Percentiles rank a stretch among this genome's conserved stretches.
These are phyloP conservation scores for Xylariaceae sp. DNA, from an alignment of 2,329 filamentous ascomycete species.

Conservation along the genomic window DNA sequence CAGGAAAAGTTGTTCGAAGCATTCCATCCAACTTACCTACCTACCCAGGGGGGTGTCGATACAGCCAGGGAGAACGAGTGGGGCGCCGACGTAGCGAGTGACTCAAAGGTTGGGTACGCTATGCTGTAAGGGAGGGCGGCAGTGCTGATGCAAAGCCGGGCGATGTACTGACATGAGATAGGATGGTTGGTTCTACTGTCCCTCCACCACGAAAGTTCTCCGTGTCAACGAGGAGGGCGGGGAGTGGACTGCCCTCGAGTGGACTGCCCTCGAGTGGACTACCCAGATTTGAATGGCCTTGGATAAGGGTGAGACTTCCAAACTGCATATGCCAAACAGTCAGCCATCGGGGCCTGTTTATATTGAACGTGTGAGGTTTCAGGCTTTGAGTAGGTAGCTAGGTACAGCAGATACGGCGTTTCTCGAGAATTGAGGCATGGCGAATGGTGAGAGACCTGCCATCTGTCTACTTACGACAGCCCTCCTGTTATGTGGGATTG, in stretches of 20 bases:
- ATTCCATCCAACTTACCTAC: background rate
- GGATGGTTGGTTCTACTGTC: background rate
- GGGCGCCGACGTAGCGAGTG: background rate
- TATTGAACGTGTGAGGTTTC: background rate
- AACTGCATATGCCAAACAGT: background rate
- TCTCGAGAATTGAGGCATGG: background rate
- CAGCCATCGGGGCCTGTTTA: background rate
- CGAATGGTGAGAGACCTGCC: background rate
- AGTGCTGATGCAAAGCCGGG: background rate
- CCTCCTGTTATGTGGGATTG: too few species aligned
- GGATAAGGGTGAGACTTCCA: background rate
- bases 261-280: too few species aligned
- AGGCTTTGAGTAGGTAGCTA: background rate
- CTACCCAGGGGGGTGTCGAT: slow-evolving; percentile 5
- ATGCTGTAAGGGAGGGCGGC: background rate
- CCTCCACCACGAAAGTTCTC: too few species aligned
- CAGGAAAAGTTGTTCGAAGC: slow-evolving; percentile 4
- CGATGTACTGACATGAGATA: background rate
- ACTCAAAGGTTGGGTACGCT: background rate
- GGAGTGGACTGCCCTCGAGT: too few species aligned
- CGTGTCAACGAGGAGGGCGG: too few species aligned
- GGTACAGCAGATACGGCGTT: background rate
- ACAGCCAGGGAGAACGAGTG: background rate
- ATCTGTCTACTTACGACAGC: too few species aligned
- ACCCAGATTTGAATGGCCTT: background rate